These are phyloP conservation scores for Cadophora gregata DNA, from an alignment of 2,329 filamentous ascomycete genomes.

Conservation along the genomic window DNA sequence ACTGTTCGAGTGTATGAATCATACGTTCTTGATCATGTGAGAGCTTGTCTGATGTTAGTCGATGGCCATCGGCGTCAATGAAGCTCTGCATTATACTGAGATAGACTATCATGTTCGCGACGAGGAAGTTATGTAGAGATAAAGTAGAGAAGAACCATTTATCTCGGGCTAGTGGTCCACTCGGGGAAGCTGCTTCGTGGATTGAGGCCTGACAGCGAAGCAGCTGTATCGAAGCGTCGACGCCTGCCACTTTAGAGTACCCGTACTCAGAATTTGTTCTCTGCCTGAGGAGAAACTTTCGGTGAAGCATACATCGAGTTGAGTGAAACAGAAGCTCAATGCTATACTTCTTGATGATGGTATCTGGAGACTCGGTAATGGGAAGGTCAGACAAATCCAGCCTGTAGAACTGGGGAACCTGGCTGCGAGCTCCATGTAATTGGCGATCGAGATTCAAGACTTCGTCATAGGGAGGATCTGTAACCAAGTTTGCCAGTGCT, in stretches of 20 bases:
- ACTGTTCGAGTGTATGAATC: not conserved
- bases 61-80: not conserved
- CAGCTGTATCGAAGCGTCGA: constrained; percentile 56
- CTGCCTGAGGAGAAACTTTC: constrained; percentile 56
- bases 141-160: constrained; percentile 64
- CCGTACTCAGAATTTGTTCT: constrained; percentile 52
- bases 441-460: constrained; percentile 55
- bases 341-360: constrained; percentile 60
- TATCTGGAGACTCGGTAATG: constrained; percentile 53
- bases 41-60: not conserved
- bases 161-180: constrained; percentile 57
- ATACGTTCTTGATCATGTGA: not conserved
- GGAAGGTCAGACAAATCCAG: constrained; percentile 55
- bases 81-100: constrained; percentile 43
- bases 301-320: constrained; percentile 60
- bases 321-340: constrained; percentile 60
- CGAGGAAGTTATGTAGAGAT: constrained; percentile 64
- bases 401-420: constrained; percentile 56
- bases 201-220: constrained; percentile 55
- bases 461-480: constrained; percentile 54
- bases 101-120: constrained; percentile 66
- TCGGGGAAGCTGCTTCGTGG: constrained; percentile 57
- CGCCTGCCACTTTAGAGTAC: constrained; percentile 57
- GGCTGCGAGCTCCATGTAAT: constrained; percentile 53
- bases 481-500: constrained; percentile 55